Conservation (phyloP, 805 yeast species). For the Saccharomycopsis fodiens region DNA sequence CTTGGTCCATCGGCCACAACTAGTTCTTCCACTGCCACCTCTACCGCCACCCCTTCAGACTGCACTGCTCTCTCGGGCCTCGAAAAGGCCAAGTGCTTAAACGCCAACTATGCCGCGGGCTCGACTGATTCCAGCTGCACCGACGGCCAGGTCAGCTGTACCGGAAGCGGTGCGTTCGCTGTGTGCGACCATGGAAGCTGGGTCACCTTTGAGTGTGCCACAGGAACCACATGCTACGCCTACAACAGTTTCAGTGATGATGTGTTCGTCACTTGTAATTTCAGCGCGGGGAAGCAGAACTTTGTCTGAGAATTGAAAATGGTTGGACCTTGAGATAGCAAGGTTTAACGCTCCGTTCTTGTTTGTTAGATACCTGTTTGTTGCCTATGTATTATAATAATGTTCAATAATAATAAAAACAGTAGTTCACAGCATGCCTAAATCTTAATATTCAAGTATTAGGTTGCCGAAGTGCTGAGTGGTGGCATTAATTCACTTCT, state of each 20-base stretch:
- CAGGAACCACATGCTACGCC: conserved; percentile 58
- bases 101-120: conserved; percentile 38
- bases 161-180: conserved; percentile 44
- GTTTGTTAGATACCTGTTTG: too few species aligned
- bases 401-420: too few species aligned
- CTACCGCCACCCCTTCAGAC: neutral
- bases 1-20: neutral
- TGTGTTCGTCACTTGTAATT: conserved; percentile 46
- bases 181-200: conserved; percentile 51
- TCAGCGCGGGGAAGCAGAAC: conserved; percentile 25
- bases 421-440: too few species aligned
- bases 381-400: too few species aligned
- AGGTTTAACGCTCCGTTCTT: too few species aligned
- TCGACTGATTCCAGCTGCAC: conserved; percentile 25
- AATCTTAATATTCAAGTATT: too few species aligned
- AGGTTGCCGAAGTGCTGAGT: too few species aligned
- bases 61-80: conserved; percentile 30
- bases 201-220: conserved; percentile 51
- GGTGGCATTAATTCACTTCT: too few species aligned
- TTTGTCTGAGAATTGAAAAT: neutral
- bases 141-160: conserved; percentile 49
- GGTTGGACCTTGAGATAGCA: too few species aligned
- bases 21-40: conserved; percentile 4
- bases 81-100: conserved; percentile 37
- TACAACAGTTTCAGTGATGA: conserved; percentile 28